Percentiles rank a stretch among this genome's conserved stretches.
These are phyloP conservation scores for Aulographum hederae DNA, from an alignment of 2,329 filamentous ascomycete species.

Conservation along the genomic window DNA sequence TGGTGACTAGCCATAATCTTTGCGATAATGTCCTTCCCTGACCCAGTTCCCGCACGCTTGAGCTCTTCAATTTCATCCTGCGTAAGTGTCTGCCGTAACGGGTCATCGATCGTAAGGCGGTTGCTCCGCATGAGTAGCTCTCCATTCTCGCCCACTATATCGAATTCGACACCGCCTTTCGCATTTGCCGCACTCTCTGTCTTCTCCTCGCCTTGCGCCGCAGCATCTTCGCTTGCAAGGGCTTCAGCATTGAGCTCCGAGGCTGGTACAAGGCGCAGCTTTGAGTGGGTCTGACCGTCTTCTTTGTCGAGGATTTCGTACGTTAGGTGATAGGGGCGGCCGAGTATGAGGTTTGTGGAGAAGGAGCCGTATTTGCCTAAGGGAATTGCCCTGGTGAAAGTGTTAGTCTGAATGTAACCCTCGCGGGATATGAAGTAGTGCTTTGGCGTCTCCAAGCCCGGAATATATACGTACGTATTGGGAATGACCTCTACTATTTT, in stretches of 20 bases:
- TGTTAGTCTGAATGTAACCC: slow-evolving; percentile 1
- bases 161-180: slow-evolving; percentile 19
- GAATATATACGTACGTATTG: slow-evolving; percentile 39
- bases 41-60: slow-evolving; percentile 54
- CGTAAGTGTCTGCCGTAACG: slow-evolving; percentile 54
- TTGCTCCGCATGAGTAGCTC: slow-evolving; percentile 40
- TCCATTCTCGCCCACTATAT: slow-evolving; percentile 28
- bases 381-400: slow-evolving; percentile 50
- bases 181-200: slow-evolving; percentile 12
- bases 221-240: slow-evolving; percentile 37
- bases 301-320: slow-evolving; percentile 70
- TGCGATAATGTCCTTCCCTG: slow-evolving; percentile 79
- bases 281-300: slow-evolving; percentile 41
- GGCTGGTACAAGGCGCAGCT: slow-evolving; percentile 61
- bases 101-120: slow-evolving; percentile 43
- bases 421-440: slow-evolving; percentile 6
- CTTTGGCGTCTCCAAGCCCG: too few species aligned
- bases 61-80: slow-evolving; percentile 53
- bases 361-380: slow-evolving; percentile 89
- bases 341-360: slow-evolving; percentile 71
- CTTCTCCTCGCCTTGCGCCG: slow-evolving; percentile 21
- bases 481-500: slow-evolving; percentile 41
- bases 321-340: slow-evolving; percentile 80
- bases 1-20: slow-evolving; percentile 82
- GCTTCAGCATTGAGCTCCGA: slow-evolving; percentile 67